Evolutionary conservation across 306 rosid species (phyloP), one percentile per base, ranked within the genome.

Genomic region (Ochetophila trinervis): DNA sequence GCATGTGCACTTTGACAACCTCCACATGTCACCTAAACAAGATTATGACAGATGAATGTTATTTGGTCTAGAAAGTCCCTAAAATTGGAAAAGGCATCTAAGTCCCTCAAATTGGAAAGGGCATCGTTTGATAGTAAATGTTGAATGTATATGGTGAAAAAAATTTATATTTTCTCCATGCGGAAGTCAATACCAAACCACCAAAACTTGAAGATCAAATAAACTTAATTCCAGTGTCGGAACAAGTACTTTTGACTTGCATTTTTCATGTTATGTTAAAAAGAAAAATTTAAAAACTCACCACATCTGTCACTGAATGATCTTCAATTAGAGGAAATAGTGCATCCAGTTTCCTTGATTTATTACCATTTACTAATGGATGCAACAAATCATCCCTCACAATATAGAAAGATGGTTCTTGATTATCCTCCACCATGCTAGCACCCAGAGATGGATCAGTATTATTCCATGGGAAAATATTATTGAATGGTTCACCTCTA

Each of bases 1-100:
- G 98, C 72, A 62, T 92, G 96, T 51, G 98, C 95, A 74, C 98
- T 92, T 77, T 89, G 96, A 84, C 98, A 92, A 51, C 98, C 98
- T 78, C 98, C 98, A 63, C 98, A 92, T 7, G 98, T 92, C 57
- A 89, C 95, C 98, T 92, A 76, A 67, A 82, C 80, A 65, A 68
- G 59, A 34, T 34, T 40, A n/a, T 12, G 16, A 53, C 30, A 49
- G 55, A 18, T 68, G 66, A 78, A 71, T 54, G 78, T 65, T 71
- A 76, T 62, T 80, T 71, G 57, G 69, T 58, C 60, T 49, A 23
- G 57, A 65, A 70, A 68, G 65, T 62, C 61, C 53, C 81, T 66
- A 66, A 62, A 57, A 57, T 27, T 27, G 40, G 59, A 66, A 62
- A 52, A 20, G 64, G 57, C 16, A 53, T 53, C 16, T n/a, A n/a